A percentile compares a stretch with the other conserved stretches of the same genome.
Conservation (phyloP, 768 basidiomycete species). For the Roridomyces roridus region DNA sequence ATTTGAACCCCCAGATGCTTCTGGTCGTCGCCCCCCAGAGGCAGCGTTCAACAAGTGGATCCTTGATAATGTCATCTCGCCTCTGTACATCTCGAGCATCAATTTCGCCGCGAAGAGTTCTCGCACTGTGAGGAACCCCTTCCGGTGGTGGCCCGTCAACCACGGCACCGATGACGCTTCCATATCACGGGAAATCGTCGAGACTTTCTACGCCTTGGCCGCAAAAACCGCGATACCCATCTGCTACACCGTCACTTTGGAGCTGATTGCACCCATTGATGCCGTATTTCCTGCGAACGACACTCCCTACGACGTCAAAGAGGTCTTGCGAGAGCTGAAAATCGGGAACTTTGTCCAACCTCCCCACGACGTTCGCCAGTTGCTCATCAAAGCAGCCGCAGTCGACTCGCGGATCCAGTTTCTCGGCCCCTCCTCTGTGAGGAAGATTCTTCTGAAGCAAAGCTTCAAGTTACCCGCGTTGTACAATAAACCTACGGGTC, state of each 20-base stretch:
- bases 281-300: constrained; percentile 13
- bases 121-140: neutral
- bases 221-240: constrained; percentile 10
- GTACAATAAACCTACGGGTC: neutral
- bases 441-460: neutral
- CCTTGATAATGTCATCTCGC: constrained; percentile 22
- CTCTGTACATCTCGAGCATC: constrained; percentile 24
- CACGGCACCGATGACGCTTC: constrained; percentile 2
- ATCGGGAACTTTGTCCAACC: constrained; percentile 9
- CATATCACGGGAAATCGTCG: constrained; percentile 20
- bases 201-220: constrained; percentile 22
- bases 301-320: constrained; percentile 3
- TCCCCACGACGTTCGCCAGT: neutral
- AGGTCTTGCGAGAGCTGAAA: constrained; percentile 6
- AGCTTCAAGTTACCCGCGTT: neutral
- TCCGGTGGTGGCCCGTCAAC: constrained; percentile 23
- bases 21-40: constrained; percentile 20
- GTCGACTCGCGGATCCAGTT: constrained; percentile 2
- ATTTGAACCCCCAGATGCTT: constrained; percentile 26
- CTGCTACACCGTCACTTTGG: constrained; percentile 10
- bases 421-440: constrained; percentile 11
- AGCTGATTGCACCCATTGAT: constrained; percentile 13
- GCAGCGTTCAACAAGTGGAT: constrained; percentile 30
- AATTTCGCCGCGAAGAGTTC: neutral
- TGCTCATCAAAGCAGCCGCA: neutral